Conservation (phyloP, 768 basidiomycete genomes). For the Tylopilus cervinicoccineus region DNA sequence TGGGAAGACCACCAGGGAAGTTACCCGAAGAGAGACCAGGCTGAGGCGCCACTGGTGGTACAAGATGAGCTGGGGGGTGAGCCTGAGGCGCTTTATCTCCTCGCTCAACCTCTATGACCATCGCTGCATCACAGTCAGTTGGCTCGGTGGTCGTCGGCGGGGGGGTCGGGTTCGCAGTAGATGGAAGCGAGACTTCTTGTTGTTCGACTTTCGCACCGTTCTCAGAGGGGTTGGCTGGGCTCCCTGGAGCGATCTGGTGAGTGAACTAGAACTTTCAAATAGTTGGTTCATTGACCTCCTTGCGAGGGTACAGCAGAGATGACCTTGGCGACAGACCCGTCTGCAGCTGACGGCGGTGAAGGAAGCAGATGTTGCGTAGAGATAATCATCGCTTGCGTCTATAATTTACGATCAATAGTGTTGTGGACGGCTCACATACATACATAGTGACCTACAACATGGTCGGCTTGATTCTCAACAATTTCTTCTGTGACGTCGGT, state of each 20-base stretch:
- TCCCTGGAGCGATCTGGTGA: conserved; percentile 14
- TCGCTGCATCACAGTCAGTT: conserved; percentile 29
- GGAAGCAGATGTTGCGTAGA: conserved; percentile 78
- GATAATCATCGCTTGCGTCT: conserved; percentile 91
- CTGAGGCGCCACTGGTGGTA: conserved; percentile 11
- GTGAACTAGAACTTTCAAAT: not conserved
- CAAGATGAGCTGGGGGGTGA: conserved; percentile 25
- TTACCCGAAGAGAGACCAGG: conserved; percentile 27
- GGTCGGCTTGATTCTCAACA: conserved; percentile 50
- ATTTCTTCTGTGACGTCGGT: conserved; percentile 75
- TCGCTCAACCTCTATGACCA: conserved; percentile 46
- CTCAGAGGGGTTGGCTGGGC: conserved; percentile 20
- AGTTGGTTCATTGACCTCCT: conserved; percentile 18
- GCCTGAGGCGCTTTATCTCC: conserved; percentile 34
- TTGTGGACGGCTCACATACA: not conserved
- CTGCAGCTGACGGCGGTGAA: conserved; percentile 31
- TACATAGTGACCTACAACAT: conserved; percentile 38
- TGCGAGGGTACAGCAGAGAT: conserved; percentile 23
- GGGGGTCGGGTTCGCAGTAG: conserved; percentile 31
- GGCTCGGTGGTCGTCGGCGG: conserved; percentile 22
- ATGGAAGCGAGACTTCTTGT: conserved; percentile 31
- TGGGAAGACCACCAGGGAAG: conserved; percentile 44
- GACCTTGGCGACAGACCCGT: conserved; percentile 23
- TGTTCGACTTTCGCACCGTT: conserved; percentile 31
- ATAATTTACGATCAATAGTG: conserved; percentile 3